phyloP scores from a whole-genome alignment of 345 rosid species.

The Camelina hispida region DNA sequence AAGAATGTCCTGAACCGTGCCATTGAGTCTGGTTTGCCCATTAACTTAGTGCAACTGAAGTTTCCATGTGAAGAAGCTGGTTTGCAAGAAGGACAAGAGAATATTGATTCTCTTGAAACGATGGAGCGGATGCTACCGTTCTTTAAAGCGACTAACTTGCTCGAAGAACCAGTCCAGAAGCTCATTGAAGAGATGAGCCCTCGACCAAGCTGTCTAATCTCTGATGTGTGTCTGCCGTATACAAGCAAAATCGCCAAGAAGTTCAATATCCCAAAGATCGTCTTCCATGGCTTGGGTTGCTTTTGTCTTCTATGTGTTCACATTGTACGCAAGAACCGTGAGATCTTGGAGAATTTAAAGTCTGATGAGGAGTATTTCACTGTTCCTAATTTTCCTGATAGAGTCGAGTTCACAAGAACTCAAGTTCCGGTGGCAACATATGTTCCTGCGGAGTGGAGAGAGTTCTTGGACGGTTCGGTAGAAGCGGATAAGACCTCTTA shows the following conservation, averaged over 20 bases:
- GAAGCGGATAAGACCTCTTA: slow-evolving; percentile 44
- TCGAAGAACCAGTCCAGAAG: slow-evolving; percentile 41
- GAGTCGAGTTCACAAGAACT: slow-evolving; percentile 47
- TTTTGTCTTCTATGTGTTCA: slow-evolving; percentile 45
- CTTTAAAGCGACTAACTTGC: slow-evolving; percentile 31
- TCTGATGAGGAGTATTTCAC: slow-evolving; percentile 38
- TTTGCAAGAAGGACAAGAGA: slow-evolving; percentile 49
- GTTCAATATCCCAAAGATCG: slow-evolving; percentile 54
- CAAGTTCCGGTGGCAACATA: slow-evolving; percentile 9
- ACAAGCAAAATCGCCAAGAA: slow-evolving; percentile 44
- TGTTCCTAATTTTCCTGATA: slow-evolving; percentile 53
- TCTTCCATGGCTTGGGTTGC: slow-evolving; percentile 48
- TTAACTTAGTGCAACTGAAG: slow-evolving; percentile 33
- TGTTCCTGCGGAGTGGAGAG: neutral
- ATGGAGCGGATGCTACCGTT: slow-evolving; percentile 28
- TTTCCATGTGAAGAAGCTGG: slow-evolving; percentile 46
- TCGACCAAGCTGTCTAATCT: slow-evolving; percentile 52
- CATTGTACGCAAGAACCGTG: slow-evolving; percentile 18
- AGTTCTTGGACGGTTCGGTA: neutral
- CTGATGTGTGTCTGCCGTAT: slow-evolving; percentile 44
- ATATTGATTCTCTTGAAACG: slow-evolving; percentile 31
- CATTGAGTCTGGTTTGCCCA: slow-evolving; percentile 37
- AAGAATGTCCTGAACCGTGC: slow-evolving; percentile 30
- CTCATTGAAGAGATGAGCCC: slow-evolving; percentile 46
- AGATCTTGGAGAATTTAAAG: slow-evolving; percentile 15